phyloP scores from a whole-genome alignment of 1,284 basidiomycete genomes.

The Schizopora paradoxa region DNA sequence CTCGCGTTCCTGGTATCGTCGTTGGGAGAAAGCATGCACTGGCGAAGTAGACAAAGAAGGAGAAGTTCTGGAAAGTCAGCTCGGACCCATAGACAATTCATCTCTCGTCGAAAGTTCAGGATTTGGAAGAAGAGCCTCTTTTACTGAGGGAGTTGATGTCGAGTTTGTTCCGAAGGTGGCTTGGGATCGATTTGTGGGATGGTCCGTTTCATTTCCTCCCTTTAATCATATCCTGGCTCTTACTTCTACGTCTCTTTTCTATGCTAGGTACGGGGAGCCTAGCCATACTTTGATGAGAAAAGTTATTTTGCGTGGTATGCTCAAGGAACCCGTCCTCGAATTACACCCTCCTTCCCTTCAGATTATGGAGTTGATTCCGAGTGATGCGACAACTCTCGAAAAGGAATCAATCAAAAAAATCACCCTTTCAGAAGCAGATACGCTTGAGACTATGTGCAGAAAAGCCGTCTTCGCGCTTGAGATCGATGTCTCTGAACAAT shows the following conservation, averaged over 20 bases:
- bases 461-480: conserved; percentile 35
- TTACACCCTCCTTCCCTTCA: conserved; percentile 70
- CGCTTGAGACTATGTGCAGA: conserved; percentile 37
- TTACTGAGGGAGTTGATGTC: conserved; percentile 69
- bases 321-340: conserved; percentile 61
- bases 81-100: conserved; percentile 75
- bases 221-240: conserved; percentile 4
- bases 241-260: conserved; percentile 12
- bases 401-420: conserved; percentile 30
- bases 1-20: conserved; percentile 63
- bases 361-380: conserved; percentile 43
- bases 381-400: conserved; percentile 21
- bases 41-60: conserved; percentile 65
- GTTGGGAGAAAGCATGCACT: conserved; percentile 67
- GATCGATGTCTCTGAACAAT: conserved; percentile 30
- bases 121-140: conserved; percentile 34
- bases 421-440: conserved; percentile 48
- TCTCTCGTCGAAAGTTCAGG: conserved; percentile 51
- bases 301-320: conserved; percentile 57
- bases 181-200: conserved; percentile 65
- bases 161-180: conserved; percentile 71
- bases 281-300: conserved; percentile 53
- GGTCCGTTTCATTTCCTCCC: conserved; percentile 41
- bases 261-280: conserved; percentile 63
- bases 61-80: conserved; percentile 48